Evolutionary conservation across 1,284 basidiomycete species (phyloP), one percentile per base, ranked within the genome.

Genomic region (Filobasidium uniguttulatum): DNA sequence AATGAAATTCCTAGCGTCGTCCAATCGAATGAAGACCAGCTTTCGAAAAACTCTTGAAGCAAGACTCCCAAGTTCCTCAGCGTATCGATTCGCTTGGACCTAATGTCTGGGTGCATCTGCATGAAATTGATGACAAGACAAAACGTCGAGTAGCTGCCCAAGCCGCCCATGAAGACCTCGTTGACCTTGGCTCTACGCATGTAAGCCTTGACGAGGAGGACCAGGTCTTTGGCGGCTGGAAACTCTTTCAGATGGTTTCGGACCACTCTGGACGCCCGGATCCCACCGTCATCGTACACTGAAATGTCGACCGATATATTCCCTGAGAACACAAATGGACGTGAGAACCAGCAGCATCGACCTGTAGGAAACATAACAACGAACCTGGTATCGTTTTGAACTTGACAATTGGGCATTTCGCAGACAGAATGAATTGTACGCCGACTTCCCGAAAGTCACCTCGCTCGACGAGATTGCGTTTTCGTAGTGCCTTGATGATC

Each of bases 11-110:
- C 91, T n/a, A 83, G 80, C 59, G 83, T 79, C 53, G 83, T 77
- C 58, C 87, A 93, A 67, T 93, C 91, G 77, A 96, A 97, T 51
- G 77, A 75, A 12, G 91, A 93, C 63, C 97, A 97, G 8, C 94
- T 75, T 73, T 98, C 91, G 60, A 98, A 91, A 64, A 97, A 91
- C 65, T 99, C 93, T 72, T 97, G 78, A 26, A 96, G 75, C 35
- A 99, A 72, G 5, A 91, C 83, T 2, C 93, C 93, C 10, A 98
- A 74, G 63, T 97, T 98, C 59, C 78, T 73, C 55, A 79, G 78
- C 0, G 90, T 79, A 58, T 91, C 81, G 36, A 98, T 88, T 67
- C 93, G 87, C 1, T 80, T 82, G 47, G 80, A 70, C 36, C 93
- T 81, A 54, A 98, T 79, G 66, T 93, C 94, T 0, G 93, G 94